Evolutionary conservation across 306 rosid genomes (phyloP), one percentile per base, ranked within the genome.

Genomic region (Castanea mollissima): DNA sequence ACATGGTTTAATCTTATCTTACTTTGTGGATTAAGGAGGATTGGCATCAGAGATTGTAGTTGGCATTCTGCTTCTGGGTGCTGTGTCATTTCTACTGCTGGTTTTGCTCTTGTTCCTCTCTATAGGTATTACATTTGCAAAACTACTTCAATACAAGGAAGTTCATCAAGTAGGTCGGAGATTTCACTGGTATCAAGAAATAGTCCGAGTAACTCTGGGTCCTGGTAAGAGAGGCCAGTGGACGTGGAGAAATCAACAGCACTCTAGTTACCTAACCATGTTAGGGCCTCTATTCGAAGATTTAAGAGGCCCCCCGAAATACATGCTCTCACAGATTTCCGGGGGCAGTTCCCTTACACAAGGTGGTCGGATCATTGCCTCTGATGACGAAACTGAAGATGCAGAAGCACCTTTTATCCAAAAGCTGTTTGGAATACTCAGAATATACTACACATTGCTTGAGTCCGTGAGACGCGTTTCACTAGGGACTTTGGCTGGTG

Each of bases 191-290:
- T 94, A 92, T 76, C 98, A 92, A 76, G 97, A 91, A 55, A 85
- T 94, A 51, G 75, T 91, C 49, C 83, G 97, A 64, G 90, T 92
- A 60, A 92, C 97, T 62, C 77, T 94, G 6, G 97, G 98, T 54
- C 98, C 98, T 1, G 97, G 97, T 16, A 94, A 94, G 81, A 86
- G 97, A 84, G 97, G 99, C 32, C 99, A 92, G 59, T 94, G 97
- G 97, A 91, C 93, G 29, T 92, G 97, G 99, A 94, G 90, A 78
- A 84, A 80, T 16, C 85, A 82, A 74, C 71, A 90, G 4, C 87
- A 56, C 78, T 78, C 97, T 54, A 32, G 80, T 71, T 78, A 76
- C 73, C 86, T 88, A 21, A 85, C 79, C 76, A 90, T 90, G 55
- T 83, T 92, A 32, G 97, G 97, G 41, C 97, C 95, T 31, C 81